Percentiles rank a stretch among this genome's conserved stretches.
Conservation (phyloP, 768 basidiomycete genomes). For the Tylopilus sp. region DNA sequence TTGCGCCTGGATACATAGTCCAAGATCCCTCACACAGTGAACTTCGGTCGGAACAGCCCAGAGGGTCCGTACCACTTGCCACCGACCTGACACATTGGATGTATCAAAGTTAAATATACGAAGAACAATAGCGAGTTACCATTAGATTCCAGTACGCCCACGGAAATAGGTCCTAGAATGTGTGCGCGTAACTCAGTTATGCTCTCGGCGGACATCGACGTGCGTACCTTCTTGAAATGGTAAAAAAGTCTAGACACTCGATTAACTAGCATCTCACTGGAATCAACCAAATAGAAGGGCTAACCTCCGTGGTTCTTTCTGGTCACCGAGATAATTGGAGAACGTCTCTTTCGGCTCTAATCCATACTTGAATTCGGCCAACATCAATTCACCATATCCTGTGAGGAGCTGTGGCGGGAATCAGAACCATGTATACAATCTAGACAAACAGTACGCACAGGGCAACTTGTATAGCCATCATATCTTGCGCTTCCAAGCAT, state of each 20-base stretch:
- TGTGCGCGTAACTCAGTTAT: not conserved
- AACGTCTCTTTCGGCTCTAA: conserved; percentile 87
- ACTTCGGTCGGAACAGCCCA: conserved; percentile 40
- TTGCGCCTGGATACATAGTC: not conserved
- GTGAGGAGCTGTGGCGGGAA: conserved; percentile 58
- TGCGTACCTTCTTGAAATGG: conserved; percentile 74
- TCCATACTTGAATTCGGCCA: conserved; percentile 95
- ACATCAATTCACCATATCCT: conserved; percentile 77
- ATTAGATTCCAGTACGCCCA: conserved; percentile 74
- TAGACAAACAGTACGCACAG: conserved; percentile 46
- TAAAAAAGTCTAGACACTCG: conserved; percentile 60
- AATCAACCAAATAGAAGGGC: not conserved
- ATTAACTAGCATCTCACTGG: conserved; percentile 6
- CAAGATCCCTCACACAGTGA: conserved; percentile 16
- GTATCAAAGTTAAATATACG: conserved; percentile 3
- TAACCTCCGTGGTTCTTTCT: conserved; percentile 71
- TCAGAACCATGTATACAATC: conserved; percentile 1
- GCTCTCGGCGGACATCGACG: not conserved
- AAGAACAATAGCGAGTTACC: conserved; percentile 35
- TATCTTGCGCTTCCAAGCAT: conserved; percentile 68
- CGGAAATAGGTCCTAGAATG: conserved; percentile 30
- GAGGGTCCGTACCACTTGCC: conserved; percentile 48
- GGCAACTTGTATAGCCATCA: conserved; percentile 87
- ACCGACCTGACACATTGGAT: conserved; percentile 25
- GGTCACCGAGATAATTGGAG: conserved; percentile 60